phyloP scores from a whole-genome alignment of 805 yeast species.

The Pichia cabralensis region DNA sequence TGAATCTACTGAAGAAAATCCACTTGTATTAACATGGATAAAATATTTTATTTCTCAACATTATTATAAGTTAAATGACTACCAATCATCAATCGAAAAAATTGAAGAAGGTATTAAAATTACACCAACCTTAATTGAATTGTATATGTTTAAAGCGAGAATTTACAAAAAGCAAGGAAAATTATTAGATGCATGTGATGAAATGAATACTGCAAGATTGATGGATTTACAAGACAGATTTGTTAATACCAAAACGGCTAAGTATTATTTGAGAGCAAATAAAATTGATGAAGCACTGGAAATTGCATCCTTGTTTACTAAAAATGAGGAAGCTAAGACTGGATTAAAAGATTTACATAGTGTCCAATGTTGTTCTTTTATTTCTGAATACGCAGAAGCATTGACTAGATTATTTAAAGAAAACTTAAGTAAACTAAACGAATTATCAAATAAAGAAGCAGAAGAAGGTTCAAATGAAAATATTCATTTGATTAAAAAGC shows the following conservation, averaged over 20 bases:
- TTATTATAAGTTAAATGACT: slow-evolving; percentile 45
- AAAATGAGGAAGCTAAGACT: slow-evolving; percentile 69
- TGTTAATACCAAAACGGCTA: slow-evolving; percentile 79
- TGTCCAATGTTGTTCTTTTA: slow-evolving; percentile 89
- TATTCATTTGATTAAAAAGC: slow-evolving; percentile 32
- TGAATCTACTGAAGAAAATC: slow-evolving; percentile 25
- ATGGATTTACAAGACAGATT: slow-evolving; percentile 86
- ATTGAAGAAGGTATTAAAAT: slow-evolving; percentile 57
- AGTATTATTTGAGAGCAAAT: slow-evolving; percentile 72
- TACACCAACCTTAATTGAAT: slow-evolving; percentile 80
- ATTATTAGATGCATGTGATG: slow-evolving; percentile 47
- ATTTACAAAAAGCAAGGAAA: slow-evolving; percentile 66
- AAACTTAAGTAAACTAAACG: slow-evolving; percentile 14
- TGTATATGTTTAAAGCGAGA: slow-evolving; percentile 71
- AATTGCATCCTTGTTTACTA: slow-evolving; percentile 70
- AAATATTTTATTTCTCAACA: slow-evolving; percentile 73
- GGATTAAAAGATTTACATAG: slow-evolving; percentile 80
- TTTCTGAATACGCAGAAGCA: slow-evolving; percentile 77
- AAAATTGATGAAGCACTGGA: slow-evolving; percentile 64
- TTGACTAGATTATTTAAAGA: slow-evolving; percentile 50
- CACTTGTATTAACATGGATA: slow-evolving; percentile 56
- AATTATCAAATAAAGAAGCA: neutral
- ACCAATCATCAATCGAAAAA: slow-evolving; percentile 41
- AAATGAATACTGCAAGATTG: slow-evolving; percentile 60
- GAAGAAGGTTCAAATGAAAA: slow-evolving; percentile 4